phyloP scores from a whole-genome alignment of 768 basidiomycete species.

The Suillus bovinus region DNA sequence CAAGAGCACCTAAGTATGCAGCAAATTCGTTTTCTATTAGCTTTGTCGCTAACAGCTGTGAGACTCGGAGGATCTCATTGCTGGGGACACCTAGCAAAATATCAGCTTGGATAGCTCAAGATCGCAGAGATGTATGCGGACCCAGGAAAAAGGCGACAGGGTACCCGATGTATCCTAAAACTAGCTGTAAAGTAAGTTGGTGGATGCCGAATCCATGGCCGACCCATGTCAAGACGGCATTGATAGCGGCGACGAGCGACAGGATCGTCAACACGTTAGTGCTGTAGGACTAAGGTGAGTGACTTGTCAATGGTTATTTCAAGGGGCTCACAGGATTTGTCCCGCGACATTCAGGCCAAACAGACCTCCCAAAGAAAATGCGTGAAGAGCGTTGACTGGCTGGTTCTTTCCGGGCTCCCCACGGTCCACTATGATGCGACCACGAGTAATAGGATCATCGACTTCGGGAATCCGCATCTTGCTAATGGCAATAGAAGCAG shows the following conservation, averaged over 20 bases:
- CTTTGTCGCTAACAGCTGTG: constrained; percentile 83
- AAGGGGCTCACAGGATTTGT: constrained; percentile 67
- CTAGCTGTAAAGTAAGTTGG: constrained; percentile 78
- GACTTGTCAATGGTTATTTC: constrained; percentile 3
- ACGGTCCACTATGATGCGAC: constrained; percentile 76
- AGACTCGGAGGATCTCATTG: constrained; percentile 76
- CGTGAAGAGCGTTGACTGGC: constrained; percentile 83
- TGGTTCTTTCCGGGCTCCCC: constrained; percentile 57
- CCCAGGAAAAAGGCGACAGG: constrained; percentile 79
- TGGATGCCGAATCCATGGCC: constrained; percentile 85
- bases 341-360: constrained; percentile 88
- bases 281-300: constrained; percentile 35
- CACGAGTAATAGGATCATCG: constrained; percentile 86
- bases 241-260: constrained; percentile 77
- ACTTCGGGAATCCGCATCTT: constrained; percentile 85
- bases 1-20: constrained; percentile 52
- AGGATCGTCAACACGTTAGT: constrained; percentile 86
- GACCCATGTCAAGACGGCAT: constrained; percentile 87
- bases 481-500: constrained; percentile 89
- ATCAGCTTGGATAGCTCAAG: constrained; percentile 7
- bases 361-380: constrained; percentile 83
- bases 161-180: constrained; percentile 87
- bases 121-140: constrained; percentile 14
- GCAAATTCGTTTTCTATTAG: constrained; percentile 87
- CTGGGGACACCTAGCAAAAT: constrained; percentile 63